phyloP scores from a whole-genome alignment of 2,329 filamentous ascomycete species.

The Microcyclosporella mali region DNA sequence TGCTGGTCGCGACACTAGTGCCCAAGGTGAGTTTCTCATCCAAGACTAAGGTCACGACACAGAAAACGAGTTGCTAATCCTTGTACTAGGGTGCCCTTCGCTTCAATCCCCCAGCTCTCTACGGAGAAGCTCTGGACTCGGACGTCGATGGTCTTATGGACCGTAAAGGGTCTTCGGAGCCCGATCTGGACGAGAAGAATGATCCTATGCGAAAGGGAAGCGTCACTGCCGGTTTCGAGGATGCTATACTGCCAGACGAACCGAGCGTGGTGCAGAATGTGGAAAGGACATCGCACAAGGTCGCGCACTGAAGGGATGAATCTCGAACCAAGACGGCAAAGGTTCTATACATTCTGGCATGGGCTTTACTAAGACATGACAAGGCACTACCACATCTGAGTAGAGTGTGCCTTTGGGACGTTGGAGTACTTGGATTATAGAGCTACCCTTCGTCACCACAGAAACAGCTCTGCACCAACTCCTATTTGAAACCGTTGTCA shows the following conservation, averaged over 20 bases:
- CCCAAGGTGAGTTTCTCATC: conserved; percentile 4
- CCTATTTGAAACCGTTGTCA: too few relatives aligned
- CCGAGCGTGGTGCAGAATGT: background rate
- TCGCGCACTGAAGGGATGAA: too few relatives aligned
- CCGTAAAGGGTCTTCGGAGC: background rate
- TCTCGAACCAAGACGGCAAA: too few relatives aligned
- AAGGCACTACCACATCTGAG: too few relatives aligned
- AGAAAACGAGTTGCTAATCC: background rate
- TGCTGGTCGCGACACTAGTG: conserved; percentile 5
- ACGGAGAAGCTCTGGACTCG: conserved; percentile 6
- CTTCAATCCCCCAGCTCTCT: conserved; percentile 3
- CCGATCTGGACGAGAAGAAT: conserved; percentile 1
- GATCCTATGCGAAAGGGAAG: conserved; percentile 1
- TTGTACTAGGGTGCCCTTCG: conserved; percentile 2
- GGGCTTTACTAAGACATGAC: too few relatives aligned
- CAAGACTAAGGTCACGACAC: too few relatives aligned
- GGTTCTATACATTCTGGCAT: too few relatives aligned
- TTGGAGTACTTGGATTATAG: too few relatives aligned
- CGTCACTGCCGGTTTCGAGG: conserved; percentile 6
- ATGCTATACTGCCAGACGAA: conserved; percentile 5
- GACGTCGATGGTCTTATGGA: conserved; percentile 8
- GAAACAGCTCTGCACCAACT: too few relatives aligned
- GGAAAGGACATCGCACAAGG: conserved; percentile 3
- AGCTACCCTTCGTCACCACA: too few relatives aligned
- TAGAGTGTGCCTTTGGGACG: too few relatives aligned